Conservation (phyloP, 441 rosid species). For the Codiaeum variegatum region DNA sequence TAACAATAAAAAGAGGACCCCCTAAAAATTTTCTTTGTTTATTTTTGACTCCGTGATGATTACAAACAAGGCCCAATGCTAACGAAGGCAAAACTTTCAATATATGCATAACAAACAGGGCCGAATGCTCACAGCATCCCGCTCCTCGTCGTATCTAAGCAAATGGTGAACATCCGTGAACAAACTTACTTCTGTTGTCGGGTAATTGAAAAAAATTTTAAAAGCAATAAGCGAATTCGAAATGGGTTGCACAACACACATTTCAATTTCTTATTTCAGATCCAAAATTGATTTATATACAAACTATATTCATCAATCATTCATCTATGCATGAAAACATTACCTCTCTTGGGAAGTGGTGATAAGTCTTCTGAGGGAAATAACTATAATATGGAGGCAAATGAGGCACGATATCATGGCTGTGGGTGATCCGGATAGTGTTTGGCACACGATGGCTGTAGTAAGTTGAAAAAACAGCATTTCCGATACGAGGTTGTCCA, state of each 20-base stretch:
- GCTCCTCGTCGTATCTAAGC: background rate
- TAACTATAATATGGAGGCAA: slow-evolving; percentile 75
- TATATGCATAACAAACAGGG: too few species aligned
- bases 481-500: slow-evolving; percentile 98
- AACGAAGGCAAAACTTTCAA: too few species aligned
- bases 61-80: background rate
- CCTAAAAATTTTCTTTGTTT: too few species aligned
- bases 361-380: slow-evolving; percentile 90
- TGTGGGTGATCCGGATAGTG: slow-evolving; percentile 64
- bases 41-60: too few species aligned
- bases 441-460: slow-evolving; percentile 68
- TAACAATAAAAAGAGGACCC: too few species aligned
- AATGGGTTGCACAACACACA: background rate
- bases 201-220: background rate
- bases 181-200: background rate
- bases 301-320: background rate
- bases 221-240: background rate
- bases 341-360: slow-evolving; percentile 97
- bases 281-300: background rate
- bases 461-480: slow-evolving; percentile 75
- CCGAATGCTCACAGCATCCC: background rate
- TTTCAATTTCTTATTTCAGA: background rate
- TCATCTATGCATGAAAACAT: slow-evolving; percentile 1
- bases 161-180: background rate
- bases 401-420: slow-evolving; percentile 89